phyloP scores from a whole-genome alignment of 202 grass and related monocot species.

The Miscanthus sacchariflorus region DNA sequence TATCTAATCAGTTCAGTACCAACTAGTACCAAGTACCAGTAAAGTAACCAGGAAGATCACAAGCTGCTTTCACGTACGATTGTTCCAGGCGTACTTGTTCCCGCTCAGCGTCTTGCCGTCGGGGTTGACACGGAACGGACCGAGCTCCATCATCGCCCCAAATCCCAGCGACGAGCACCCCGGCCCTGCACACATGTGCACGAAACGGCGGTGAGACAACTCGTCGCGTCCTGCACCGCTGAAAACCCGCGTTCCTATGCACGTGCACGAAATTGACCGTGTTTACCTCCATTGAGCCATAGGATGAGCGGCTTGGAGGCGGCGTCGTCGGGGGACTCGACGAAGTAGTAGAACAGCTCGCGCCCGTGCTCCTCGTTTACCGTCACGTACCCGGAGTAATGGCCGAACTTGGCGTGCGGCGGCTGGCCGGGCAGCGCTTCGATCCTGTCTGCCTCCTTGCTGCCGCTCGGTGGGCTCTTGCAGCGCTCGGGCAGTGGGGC shows the following conservation, averaged over 20 bases:
- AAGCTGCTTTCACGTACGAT: conserved; percentile 29
- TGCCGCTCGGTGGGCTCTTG: neutral
- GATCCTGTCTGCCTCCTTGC: conserved; percentile 57
- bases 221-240: no score
- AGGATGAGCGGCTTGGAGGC: conserved; percentile 60
- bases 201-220: neutral
- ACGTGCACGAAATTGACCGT: no score
- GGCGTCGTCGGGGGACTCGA: conserved; percentile 41
- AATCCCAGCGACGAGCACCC: conserved; percentile 74
- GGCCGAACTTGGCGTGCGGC: conserved; percentile 39
- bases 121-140: conserved; percentile 60
- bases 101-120: conserved; percentile 50
- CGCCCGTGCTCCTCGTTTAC: conserved; percentile 49
- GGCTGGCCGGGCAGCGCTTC: conserved; percentile 57
- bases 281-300: conserved; percentile 76
- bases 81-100: conserved; percentile 67
- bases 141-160: conserved; percentile 68
- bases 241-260: no score
- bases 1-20: neutral
- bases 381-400: conserved; percentile 66
- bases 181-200: conserved; percentile 38
- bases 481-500: neutral
- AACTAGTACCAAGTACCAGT: no score
- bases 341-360: conserved; percentile 80
- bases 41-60: neutral